Conservation (phyloP, 495 filamentous ascomycete genomes). For the Penicillium lividum region DNA sequence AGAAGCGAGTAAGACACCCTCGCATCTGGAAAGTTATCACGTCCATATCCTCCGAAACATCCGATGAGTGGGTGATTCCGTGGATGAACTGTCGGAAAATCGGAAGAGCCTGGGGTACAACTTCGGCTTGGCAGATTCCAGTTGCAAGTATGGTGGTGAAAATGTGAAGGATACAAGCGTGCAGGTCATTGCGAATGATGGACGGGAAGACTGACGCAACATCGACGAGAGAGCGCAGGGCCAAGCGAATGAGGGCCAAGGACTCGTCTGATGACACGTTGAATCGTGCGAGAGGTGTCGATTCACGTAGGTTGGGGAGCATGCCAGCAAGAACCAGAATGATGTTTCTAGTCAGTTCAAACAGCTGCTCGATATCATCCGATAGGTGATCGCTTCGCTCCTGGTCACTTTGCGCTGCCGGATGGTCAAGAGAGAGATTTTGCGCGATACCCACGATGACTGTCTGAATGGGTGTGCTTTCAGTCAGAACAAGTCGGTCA, state of each 20-base stretch:
- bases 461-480: slow-evolving; percentile 82
- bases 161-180: slow-evolving; percentile 95
- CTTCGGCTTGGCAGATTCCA: slow-evolving; percentile 77
- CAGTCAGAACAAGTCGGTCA: slow-evolving; percentile 88
- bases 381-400: slow-evolving; percentile 73
- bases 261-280: slow-evolving; percentile 72
- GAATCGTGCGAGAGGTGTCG: slow-evolving; percentile 66
- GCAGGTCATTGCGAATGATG: slow-evolving; percentile 93
- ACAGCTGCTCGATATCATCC: slow-evolving; percentile 97
- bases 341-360: slow-evolving; percentile 93
- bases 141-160: slow-evolving; percentile 92
- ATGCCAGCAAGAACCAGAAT: slow-evolving; percentile 86
- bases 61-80: slow-evolving; percentile 58
- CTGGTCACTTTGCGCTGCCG: slow-evolving; percentile 74
- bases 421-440: slow-evolving; percentile 85
- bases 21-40: slow-evolving; percentile 58
- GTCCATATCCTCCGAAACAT: slow-evolving; percentile 31
- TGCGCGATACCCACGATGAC: slow-evolving; percentile 92
- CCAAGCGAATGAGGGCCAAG: slow-evolving; percentile 71
- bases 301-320: slow-evolving; percentile 81
- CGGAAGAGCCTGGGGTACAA: slow-evolving; percentile 87
- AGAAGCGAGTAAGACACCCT: slow-evolving; percentile 74
- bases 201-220: slow-evolving; percentile 92
- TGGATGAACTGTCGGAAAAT: slow-evolving; percentile 89
- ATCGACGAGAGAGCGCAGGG: slow-evolving; percentile 86